Evolutionary conservation across 805 yeast species (phyloP), one percentile per base, ranked within the genome.

Genomic region (Pichia manshurica): DNA sequence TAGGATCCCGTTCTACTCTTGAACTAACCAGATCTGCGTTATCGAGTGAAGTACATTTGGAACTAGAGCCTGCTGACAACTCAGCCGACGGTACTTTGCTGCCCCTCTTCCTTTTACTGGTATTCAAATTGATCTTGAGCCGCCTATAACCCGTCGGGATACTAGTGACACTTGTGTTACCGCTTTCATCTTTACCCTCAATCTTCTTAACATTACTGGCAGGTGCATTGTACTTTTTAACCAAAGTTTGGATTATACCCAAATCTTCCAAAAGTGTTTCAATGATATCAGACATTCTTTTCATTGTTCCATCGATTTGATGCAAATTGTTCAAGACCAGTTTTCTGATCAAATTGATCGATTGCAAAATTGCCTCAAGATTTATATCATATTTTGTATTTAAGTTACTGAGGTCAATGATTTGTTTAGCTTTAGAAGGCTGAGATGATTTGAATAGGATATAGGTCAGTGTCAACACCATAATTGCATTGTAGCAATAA

Each of bases 261-360:
- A 72, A 54, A 55, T 73, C 77, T 40, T 66, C 67, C 29, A 68
- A 55, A 19, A 73, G 55, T 2, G 73, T 70, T 46, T 70, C 72
- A 25, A 69, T 63, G 16, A 72, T 67, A 52, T 71, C 75, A 47
- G 70, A 63, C 40, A 71, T 65, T 52, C 75, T 58, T 48, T 64
- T 62, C 65, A 70, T 71, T 2, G 76, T 70, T 4, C 73, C 69
- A 50, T 71, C 75, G 41, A 65, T 62, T 40, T 58, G 62, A 47
- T 61, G 53, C 23, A 62, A 47, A 44, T 67, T 67, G 39, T 60
- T 60, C 45, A 66, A 47, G 36, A 65, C 60, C 32, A 66, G 48
- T 32, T 60, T 61, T 45, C 71, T 55, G 36, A 67, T 65, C 32
- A 60, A 48, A 43, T 67, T 66, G 46, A 67, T 64, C 5, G 69